phyloP scores from a whole-genome alignment of 176 grass and related monocot genomes.

The Panicum miliaceum region DNA sequence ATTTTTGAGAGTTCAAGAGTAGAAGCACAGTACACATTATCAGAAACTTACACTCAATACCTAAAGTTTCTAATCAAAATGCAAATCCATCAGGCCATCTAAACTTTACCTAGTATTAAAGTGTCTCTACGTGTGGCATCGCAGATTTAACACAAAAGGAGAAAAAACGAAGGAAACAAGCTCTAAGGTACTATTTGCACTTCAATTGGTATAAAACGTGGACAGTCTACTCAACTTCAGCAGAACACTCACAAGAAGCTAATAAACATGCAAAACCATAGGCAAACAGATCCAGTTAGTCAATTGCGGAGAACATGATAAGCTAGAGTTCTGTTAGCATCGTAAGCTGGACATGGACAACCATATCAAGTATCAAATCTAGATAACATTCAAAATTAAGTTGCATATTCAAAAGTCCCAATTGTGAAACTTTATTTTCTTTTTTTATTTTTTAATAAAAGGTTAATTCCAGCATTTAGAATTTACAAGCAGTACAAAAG shows the following conservation, averaged over 20 bases:
- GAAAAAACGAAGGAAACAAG: neutral
- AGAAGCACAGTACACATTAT: conserved; percentile 9
- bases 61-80: conserved; percentile 12
- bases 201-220: neutral
- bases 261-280: conserved; percentile 18
- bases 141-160: neutral
- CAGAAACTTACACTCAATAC: conserved; percentile 6
- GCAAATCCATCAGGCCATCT: neutral
- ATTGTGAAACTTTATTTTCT: neutral
- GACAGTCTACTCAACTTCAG: neutral
- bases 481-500: neutral
- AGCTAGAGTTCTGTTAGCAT: neutral
- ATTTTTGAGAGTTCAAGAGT: conserved; percentile 5
- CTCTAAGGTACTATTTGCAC: neutral
- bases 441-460: neutral
- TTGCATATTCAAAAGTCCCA: neutral
- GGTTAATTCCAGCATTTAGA: neutral
- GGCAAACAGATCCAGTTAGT: conserved; percentile 15
- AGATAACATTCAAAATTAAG: conserved; percentile 1
- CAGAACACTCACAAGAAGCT: conserved; percentile 24
- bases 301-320: neutral
- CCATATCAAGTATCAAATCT: neutral
- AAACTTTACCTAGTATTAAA: conserved; percentile 15
- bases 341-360: neutral
- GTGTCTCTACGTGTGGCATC: neutral